Percentiles rank a stretch among this genome's conserved stretches.
These are phyloP conservation scores for Paraphoma sp. DNA, from an alignment of 2,329 filamentous ascomycete species.

Conservation along the genomic window DNA sequence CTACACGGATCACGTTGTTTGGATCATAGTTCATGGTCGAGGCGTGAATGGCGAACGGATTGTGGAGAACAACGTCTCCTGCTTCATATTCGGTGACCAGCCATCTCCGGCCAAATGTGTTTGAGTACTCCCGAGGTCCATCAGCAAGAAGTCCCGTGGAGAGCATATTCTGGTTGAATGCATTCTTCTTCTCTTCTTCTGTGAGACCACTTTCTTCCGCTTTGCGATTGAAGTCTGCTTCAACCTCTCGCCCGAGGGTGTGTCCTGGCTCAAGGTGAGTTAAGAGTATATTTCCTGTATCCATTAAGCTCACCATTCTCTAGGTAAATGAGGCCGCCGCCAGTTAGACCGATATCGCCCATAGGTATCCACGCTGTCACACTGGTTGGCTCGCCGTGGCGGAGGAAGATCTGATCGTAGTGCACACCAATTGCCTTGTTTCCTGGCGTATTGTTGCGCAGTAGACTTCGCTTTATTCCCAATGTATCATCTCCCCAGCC, in stretches of 20 bases:
- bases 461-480: conserved; percentile 56
- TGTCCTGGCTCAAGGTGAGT: conserved; percentile 41
- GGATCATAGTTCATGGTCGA: conserved; percentile 63
- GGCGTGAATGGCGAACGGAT: conserved; percentile 57
- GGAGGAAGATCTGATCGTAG: conserved; percentile 66
- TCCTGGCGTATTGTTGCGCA: conserved; percentile 64
- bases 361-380: conserved; percentile 66
- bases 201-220: conserved; percentile 58
- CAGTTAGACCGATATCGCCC: conserved; percentile 60
- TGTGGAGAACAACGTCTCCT: conserved; percentile 56
- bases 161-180: conserved; percentile 66
- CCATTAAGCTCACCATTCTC: conserved; percentile 51
- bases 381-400: conserved; percentile 61
- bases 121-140: conserved; percentile 54
- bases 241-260: conserved; percentile 57
- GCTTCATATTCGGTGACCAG: conserved; percentile 62
- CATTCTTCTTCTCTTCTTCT: conserved; percentile 57
- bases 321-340: conserved; percentile 66
- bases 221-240: conserved; percentile 57
- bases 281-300: background rate
- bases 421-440: conserved; percentile 67
- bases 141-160: conserved; percentile 61
- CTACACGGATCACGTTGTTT: conserved; percentile 60
- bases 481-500: conserved; percentile 60
- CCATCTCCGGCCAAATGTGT: conserved; percentile 56